A percentile compares a stretch with the other conserved stretches of the same genome.
These are phyloP conservation scores for Rhytidiadelphus loreus DNA, from an alignment of 225 moss, liverwort and hornwort genomes.

Conservation along the genomic window DNA sequence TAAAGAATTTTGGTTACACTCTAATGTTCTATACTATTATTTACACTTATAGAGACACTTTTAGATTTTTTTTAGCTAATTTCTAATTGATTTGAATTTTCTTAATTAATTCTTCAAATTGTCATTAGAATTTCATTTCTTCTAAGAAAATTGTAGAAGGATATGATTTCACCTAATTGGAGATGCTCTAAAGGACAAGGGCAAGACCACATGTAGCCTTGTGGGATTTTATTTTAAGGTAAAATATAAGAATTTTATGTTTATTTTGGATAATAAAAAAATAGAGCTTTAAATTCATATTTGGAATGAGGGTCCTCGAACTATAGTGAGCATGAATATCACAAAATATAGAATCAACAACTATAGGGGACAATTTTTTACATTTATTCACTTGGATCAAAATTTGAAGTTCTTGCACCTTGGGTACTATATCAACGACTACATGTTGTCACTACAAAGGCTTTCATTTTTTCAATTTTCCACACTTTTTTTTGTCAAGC, in stretches of 20 bases:
- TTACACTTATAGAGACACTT: no score
- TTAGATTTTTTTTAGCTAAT: no score
- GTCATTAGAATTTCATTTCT: no score
- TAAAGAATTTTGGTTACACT: not conserved
- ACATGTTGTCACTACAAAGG: not conserved
- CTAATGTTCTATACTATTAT: not conserved
- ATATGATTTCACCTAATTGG: not conserved
- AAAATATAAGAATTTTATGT: not conserved
- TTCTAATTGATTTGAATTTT: no score
- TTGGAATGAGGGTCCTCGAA: not conserved
- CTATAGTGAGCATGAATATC: rapidly evolving
- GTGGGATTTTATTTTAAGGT: rapidly evolving
- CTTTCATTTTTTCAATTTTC: not conserved
- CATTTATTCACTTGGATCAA: not conserved
- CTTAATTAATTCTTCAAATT: no score
- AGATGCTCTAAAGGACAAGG: not conserved
- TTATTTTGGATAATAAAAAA: not conserved
- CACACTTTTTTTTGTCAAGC: no score
- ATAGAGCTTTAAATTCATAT: not conserved
- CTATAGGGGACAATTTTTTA: rapidly evolving
- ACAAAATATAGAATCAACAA: not conserved
- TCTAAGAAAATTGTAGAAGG: no score
- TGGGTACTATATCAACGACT: rapidly evolving
- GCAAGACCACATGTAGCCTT: no score
- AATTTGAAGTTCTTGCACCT: not conserved